Base-by-base conservation (phyloP, 75 land plant genomes). In the Ceratopteris richardii region DNA sequence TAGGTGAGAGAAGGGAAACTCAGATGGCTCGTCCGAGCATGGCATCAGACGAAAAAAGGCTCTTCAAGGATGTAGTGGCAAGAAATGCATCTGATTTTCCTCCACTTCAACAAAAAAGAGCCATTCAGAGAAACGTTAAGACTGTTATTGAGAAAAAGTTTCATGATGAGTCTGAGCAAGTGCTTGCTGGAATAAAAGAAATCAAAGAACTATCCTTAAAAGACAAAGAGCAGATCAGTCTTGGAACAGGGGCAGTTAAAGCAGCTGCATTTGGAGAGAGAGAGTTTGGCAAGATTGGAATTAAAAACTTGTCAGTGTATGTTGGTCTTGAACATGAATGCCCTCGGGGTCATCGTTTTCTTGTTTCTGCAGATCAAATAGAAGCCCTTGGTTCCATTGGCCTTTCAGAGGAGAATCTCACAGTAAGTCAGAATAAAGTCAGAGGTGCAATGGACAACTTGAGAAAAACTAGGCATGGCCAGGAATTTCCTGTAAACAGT, bases 281-380 rank as follows among this genome's bases (percentile, higher is more conserved):
- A 46, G 50, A 46, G 14, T n/a, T 21, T 4, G 14, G 50, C 18
- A 18, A 2, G 22, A 17, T 52, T 52, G 54, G 54, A 23, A 23
- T 52, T 22, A 26, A 50, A 51, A 30, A 72, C 27, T 60, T 65
- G 1, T 31, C 48, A 36, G 64, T 78, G 1, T 82, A 90, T 74
- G 61, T 95, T 56, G 99, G 99, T 25, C 90, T 86, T 82, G 99
- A 95, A 69, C 82, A 90, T 65, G 99, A 95, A 64, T 95, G 99
- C 61, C 82, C 99, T 9, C 75, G 62, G 72, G 99, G 99, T 0
- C 99, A 95, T 62, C 81, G 99, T 14, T 95, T 90, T 65, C 56
- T 95, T 42, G 64, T 95, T 26, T 74, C 91, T 40, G 54, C 69
- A 4, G 80, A 77, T 12, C 88, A 86, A 42, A 67, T 95, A 19